Percentiles rank a stretch among this genome's conserved stretches.
Conservation (phyloP, 352 stramenopile species). For the Globisporangium nunn region DNA sequence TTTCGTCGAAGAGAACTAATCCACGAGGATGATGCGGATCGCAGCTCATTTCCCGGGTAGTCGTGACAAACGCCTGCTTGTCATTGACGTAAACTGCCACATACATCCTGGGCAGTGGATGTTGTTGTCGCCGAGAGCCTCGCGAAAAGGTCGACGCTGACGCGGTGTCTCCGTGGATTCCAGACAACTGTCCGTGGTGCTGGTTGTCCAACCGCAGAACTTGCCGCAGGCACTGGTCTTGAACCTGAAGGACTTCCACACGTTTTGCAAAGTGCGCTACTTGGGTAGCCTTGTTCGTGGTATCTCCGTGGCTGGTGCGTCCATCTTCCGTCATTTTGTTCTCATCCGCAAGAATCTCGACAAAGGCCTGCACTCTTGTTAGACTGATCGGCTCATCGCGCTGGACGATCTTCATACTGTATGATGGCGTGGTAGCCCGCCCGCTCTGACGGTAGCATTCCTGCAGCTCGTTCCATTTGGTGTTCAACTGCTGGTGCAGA, state of each 20-base stretch:
- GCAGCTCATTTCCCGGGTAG: neutral
- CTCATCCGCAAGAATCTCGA: slow-evolving; percentile 23
- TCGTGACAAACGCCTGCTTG: slow-evolving; percentile 29
- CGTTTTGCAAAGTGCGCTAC: slow-evolving; percentile 17
- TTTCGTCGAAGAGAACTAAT: slow-evolving; percentile 39
- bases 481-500: slow-evolving; percentile 47
- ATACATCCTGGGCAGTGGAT: slow-evolving; percentile 18
- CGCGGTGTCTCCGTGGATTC: neutral
- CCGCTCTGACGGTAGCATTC: slow-evolving; percentile 20
- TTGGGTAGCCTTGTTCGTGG: neutral
- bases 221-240: slow-evolving; percentile 24
- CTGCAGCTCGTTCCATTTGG: slow-evolving; percentile 46
- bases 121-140: neutral
- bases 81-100: slow-evolving; percentile 34
- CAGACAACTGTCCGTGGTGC: neutral
- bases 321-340: neutral
- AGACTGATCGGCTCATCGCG: slow-evolving; percentile 29
- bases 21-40: slow-evolving; percentile 8
- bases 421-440: neutral
- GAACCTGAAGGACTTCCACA: slow-evolving; percentile 24
- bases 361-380: slow-evolving; percentile 26
- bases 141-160: neutral
- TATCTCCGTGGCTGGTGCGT: neutral
- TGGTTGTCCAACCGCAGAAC: slow-evolving; percentile 17
- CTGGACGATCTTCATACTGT: slow-evolving; percentile 13